These are phyloP conservation scores for Juglanconis sp. DNA, from an alignment of 2,329 filamentous ascomycete species.

Conservation along the genomic window DNA sequence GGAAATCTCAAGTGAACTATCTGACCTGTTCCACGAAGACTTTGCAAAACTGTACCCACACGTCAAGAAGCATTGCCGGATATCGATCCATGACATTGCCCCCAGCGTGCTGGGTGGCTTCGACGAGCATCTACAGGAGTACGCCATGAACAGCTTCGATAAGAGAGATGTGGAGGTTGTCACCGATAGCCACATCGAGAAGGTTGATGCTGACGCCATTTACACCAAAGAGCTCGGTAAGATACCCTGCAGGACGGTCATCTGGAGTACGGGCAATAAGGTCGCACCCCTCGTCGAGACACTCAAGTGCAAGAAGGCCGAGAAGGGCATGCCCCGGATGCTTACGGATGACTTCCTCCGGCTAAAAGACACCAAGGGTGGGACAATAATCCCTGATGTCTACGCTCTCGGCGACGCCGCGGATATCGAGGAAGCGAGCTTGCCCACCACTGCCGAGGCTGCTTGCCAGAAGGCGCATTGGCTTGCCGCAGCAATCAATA, in stretches of 20 bases:
- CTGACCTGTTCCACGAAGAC: constrained; percentile 12
- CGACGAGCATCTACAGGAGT: constrained; percentile 14
- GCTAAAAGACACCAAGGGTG: neutral
- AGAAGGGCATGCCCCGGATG: constrained; percentile 9
- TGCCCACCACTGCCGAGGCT: constrained; percentile 15
- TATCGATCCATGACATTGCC: constrained; percentile 14
- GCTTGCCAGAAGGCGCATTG: constrained; percentile 17
- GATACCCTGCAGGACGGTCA: constrained; percentile 4
- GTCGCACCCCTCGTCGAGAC: constrained; percentile 3
- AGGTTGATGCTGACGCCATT: constrained; percentile 7
- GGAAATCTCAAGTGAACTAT: constrained; percentile 14
- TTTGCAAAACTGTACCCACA: constrained; percentile 12
- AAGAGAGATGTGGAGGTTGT: constrained; percentile 10
- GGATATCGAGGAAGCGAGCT: constrained; percentile 8
- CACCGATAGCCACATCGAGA: constrained; percentile 14
- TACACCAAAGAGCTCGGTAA: constrained; percentile 8
- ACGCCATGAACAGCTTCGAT: constrained; percentile 15
- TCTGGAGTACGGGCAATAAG: constrained; percentile 13
- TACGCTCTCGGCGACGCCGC: constrained; percentile 15
- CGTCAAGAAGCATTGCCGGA: constrained; percentile 12
- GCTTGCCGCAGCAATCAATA: constrained; percentile 10
- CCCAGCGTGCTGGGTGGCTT: constrained; percentile 10
- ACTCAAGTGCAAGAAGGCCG: constrained; percentile 6
- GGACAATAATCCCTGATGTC: constrained; percentile 2
- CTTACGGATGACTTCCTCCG: constrained; percentile 11